phyloP scores from a whole-genome alignment of 345 rosid genomes.

The Draba incana region DNA sequence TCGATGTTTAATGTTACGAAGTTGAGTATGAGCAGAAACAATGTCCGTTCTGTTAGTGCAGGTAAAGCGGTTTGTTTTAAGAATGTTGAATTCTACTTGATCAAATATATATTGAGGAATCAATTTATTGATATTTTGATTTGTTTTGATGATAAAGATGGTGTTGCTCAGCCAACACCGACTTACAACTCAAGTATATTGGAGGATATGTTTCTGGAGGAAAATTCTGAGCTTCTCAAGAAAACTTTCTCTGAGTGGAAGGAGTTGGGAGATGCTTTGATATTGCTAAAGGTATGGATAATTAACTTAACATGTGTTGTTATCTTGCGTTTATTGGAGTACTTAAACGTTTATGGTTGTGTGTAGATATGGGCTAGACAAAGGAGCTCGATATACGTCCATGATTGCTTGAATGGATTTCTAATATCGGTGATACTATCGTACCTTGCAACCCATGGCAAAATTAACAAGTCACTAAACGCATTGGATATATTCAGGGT shows the following conservation, averaged over 20 bases:
- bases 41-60: constrained; percentile 59
- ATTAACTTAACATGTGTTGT: constrained; percentile 21
- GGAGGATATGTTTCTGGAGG: constrained; percentile 82
- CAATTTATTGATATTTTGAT: constrained; percentile 13
- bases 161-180: constrained; percentile 60
- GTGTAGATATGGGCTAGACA: constrained; percentile 88
- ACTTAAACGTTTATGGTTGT: constrained; percentile 11
- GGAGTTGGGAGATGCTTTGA: constrained; percentile 69
- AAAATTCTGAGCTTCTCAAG: constrained; percentile 58
- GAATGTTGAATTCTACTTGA: constrained; percentile 1
- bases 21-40: constrained; percentile 71
- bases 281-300: constrained; percentile 70
- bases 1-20: constrained; percentile 63
- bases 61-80: constrained; percentile 48
- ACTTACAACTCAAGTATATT: constrained; percentile 77
- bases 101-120: not conserved
- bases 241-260: constrained; percentile 63
- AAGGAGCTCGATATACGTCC: constrained; percentile 71
- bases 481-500: constrained; percentile 76
- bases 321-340: constrained; percentile 12
- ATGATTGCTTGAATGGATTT: constrained; percentile 88
- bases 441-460: constrained; percentile 60
- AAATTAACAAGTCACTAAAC: constrained; percentile 66
- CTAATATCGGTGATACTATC: constrained; percentile 69
- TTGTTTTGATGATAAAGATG: constrained; percentile 47